These are phyloP conservation scores for Cardamine occulta DNA, from an alignment of 345 rosid genomes.

Conservation along the genomic window DNA sequence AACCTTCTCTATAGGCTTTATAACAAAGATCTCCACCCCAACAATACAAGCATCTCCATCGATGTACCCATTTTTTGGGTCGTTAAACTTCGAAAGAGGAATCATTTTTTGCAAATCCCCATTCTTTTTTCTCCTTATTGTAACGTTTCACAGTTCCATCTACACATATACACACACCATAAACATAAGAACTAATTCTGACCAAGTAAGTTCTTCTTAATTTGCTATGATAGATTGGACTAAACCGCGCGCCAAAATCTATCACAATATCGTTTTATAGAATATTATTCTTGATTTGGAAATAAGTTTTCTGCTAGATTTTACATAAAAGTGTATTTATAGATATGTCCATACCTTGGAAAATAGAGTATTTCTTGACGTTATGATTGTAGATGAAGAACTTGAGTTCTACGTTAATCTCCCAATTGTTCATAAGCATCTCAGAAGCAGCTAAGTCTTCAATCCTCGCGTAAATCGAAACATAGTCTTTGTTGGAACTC, in stretches of 20 bases:
- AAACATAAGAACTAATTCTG: background rate
- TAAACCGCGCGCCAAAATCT: background rate
- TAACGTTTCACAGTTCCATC: constrained; percentile 21
- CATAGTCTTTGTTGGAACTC: too few relatives aligned
- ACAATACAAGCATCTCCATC: constrained; percentile 16
- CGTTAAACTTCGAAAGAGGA: constrained; percentile 15
- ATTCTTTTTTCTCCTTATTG: constrained; percentile 20
- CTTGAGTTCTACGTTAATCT: constrained; percentile 20
- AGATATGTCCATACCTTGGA: background rate
- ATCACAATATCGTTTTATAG: background rate
- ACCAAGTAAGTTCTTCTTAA: background rate
- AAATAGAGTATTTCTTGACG: background rate
- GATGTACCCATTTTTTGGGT: constrained; percentile 2
- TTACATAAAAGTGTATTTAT: background rate
- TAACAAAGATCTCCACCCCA: constrained; percentile 13
- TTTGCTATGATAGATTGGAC: background rate
- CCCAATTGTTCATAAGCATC: constrained; percentile 29
- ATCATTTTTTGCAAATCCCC: constrained; percentile 23
- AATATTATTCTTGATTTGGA: background rate
- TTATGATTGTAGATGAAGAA: constrained; percentile 21
- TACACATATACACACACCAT: constrained; percentile 8
- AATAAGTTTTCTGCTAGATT: background rate
- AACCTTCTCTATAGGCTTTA: constrained; percentile 19
- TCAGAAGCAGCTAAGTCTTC: constrained; percentile 6
- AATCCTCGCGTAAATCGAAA: constrained; percentile 9